Evolutionary conservation across 345 rosid genomes (phyloP).

Genomic region (Linum tenue): DNA sequence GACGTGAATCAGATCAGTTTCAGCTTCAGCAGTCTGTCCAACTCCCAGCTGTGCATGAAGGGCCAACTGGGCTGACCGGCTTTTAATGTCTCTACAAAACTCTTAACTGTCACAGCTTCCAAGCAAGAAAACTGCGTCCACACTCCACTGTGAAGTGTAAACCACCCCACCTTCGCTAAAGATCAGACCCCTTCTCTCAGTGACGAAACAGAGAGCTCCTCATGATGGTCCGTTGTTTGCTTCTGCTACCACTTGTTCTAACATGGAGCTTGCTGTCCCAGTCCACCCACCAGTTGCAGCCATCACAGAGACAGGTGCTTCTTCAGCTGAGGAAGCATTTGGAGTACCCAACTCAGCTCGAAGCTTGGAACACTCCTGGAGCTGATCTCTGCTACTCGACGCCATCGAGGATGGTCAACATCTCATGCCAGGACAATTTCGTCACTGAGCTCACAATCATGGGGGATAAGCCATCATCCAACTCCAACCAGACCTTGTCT

Average conservation of each 20-base stretch:
- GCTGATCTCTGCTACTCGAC: slow-evolving; percentile 45
- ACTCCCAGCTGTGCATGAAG: too few relatives aligned
- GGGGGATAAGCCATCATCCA: slow-evolving; percentile 41
- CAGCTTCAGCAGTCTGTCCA: too few relatives aligned
- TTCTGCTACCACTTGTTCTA: slow-evolving; percentile 27
- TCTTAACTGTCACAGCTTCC: too few relatives aligned
- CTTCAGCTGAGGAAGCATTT: slow-evolving; percentile 66
- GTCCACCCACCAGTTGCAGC: slow-evolving; percentile 52
- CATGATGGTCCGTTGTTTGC: slow-evolving; percentile 34
- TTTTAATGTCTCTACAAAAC: too few relatives aligned
- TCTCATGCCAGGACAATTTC: slow-evolving; percentile 49
- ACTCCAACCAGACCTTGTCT: slow-evolving; percentile 36
- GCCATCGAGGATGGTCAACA: slow-evolving; percentile 37
- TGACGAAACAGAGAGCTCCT: slow-evolving; percentile 2
- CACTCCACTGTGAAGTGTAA: too few relatives aligned
- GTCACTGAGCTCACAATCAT: slow-evolving; percentile 42
- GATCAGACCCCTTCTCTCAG: neutral
- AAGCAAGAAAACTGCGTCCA: too few relatives aligned
- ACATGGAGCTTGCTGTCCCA: slow-evolving; percentile 38
- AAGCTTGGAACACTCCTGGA: slow-evolving; percentile 46
- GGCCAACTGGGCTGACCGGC: too few relatives aligned
- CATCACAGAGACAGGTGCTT: slow-evolving; percentile 66
- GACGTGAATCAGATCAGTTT: too few relatives aligned
- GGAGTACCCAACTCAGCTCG: slow-evolving; percentile 58
- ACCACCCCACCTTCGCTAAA: neutral